Evolutionary conservation across 768 basidiomycete genomes (phyloP).

Genomic region (Terana coerulea): DNA sequence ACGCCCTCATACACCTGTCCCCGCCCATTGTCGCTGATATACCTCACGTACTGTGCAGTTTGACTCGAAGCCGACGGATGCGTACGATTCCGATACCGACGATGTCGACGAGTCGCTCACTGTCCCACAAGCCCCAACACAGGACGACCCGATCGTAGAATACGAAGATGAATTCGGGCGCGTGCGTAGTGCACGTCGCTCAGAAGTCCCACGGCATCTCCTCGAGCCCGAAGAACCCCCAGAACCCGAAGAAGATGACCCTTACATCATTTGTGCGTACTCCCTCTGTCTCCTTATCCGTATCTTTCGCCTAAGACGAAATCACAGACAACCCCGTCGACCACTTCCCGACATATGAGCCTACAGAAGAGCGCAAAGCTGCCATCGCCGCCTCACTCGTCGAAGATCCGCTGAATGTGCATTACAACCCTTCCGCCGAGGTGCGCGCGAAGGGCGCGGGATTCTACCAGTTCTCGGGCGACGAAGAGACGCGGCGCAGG

Average conservation of each 20-base stretch:
- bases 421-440: constrained; percentile 83
- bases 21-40: background rate
- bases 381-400: constrained; percentile 67
- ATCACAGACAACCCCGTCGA: constrained; percentile 70
- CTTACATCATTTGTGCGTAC: constrained; percentile 23
- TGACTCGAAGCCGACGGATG: constrained; percentile 51
- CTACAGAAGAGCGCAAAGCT: constrained; percentile 73
- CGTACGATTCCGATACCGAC: constrained; percentile 66
- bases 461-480: constrained; percentile 87
- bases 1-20: constrained; percentile 24
- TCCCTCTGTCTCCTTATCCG: background rate
- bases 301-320: background rate
- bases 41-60: constrained; percentile 37
- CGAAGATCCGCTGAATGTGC: constrained; percentile 65
- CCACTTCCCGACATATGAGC: constrained; percentile 87
- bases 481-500: constrained; percentile 70
- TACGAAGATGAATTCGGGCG: constrained; percentile 89
- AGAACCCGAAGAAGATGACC: constrained; percentile 42
- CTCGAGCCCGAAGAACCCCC: constrained; percentile 43
- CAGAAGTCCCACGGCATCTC: constrained; percentile 74
- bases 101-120: constrained; percentile 76
- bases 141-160: constrained; percentile 80
- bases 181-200: constrained; percentile 59
- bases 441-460: constrained; percentile 87
- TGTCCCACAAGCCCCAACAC: constrained; percentile 42